phyloP scores from a whole-genome alignment of 805 yeast genomes.

The Lipomyces sp. region DNA sequence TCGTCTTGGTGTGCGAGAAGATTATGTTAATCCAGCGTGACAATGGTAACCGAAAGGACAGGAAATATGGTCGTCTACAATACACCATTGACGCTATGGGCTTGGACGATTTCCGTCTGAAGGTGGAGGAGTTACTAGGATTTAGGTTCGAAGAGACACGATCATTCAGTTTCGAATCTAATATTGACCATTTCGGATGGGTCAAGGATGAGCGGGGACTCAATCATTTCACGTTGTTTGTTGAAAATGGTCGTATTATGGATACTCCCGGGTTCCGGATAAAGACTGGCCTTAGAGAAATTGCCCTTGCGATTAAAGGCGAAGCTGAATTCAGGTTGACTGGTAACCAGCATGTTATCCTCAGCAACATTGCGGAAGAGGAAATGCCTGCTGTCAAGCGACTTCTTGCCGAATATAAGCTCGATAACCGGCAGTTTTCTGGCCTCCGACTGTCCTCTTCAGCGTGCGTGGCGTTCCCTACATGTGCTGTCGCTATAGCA shows the following conservation, averaged over 20 bases:
- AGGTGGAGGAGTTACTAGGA: slow-evolving; percentile 85
- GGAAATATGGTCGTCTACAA: slow-evolving; percentile 97
- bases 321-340: slow-evolving; percentile 90
- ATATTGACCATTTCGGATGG: slow-evolving; percentile 95
- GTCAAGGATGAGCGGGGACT: slow-evolving; percentile 58
- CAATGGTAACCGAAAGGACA: slow-evolving; percentile 89
- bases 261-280: slow-evolving; percentile 89
- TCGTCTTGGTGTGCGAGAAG: slow-evolving; percentile 82
- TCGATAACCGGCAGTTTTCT: slow-evolving; percentile 81
- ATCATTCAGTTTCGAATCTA: slow-evolving; percentile 78
- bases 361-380: slow-evolving; percentile 73
- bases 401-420: slow-evolving; percentile 70
- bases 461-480: slow-evolving; percentile 97
- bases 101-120: slow-evolving; percentile 73
- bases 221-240: slow-evolving; percentile 90
- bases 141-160: slow-evolving; percentile 70
- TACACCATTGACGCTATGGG: slow-evolving; percentile 94
- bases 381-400: slow-evolving; percentile 68
- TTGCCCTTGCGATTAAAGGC: slow-evolving; percentile 72
- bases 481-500: slow-evolving; percentile 99
- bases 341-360: slow-evolving; percentile 90
- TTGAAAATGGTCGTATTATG: slow-evolving; percentile 96
- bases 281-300: slow-evolving; percentile 79
- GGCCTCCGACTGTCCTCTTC: slow-evolving; percentile 88
- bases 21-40: slow-evolving; percentile 94